Percentiles rank a stretch among this genome's conserved stretches.
These are phyloP conservation scores for Hyphopichia homilentoma DNA, from an alignment of 805 yeast species.

Conservation along the genomic window DNA sequence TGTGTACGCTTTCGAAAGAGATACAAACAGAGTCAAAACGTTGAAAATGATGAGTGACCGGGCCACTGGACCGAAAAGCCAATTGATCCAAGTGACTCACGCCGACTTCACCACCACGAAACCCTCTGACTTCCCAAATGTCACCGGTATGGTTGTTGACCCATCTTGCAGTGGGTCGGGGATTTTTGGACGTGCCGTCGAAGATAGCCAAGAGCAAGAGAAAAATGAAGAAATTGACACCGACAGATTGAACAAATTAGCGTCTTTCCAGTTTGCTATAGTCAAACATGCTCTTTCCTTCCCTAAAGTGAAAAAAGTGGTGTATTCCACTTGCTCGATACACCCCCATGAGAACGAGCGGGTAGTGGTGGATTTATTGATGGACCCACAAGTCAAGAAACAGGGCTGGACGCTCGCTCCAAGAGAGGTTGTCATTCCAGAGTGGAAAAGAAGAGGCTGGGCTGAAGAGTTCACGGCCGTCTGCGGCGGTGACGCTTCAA, in stretches of 20 bases:
- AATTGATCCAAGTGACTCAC: slow-evolving; percentile 46
- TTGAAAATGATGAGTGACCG: slow-evolving; percentile 72
- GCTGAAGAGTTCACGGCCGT: slow-evolving; percentile 57
- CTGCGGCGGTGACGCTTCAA: slow-evolving; percentile 42
- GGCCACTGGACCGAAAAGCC: slow-evolving; percentile 45
- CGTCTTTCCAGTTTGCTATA: slow-evolving; percentile 84
- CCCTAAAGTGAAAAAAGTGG: slow-evolving; percentile 72
- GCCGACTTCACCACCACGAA: slow-evolving; percentile 64
- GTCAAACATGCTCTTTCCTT: slow-evolving; percentile 85
- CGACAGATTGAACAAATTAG: slow-evolving; percentile 66
- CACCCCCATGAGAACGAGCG: slow-evolving; percentile 93
- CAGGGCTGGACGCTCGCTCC: slow-evolving; percentile 74
- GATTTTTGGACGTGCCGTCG: slow-evolving; percentile 82
- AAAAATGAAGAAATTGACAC: slow-evolving; percentile 46
- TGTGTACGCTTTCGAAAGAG: slow-evolving; percentile 86
- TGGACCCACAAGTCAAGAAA: slow-evolving; percentile 57
- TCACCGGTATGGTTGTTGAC: slow-evolving; percentile 84
- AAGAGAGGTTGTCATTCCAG: slow-evolving; percentile 64
- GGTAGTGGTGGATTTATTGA: slow-evolving; percentile 76
- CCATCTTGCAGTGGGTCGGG: slow-evolving; percentile 99
- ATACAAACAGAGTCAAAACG: slow-evolving; percentile 63
- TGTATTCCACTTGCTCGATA: slow-evolving; percentile 93
- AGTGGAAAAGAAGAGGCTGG: slow-evolving; percentile 85
- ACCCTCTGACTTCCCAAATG: slow-evolving; percentile 57
- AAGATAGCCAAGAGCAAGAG: slow-evolving; percentile 45